Evolutionary conservation across 176 grass and related monocot species (phyloP).

Genomic region (Carex scoparia): DNA sequence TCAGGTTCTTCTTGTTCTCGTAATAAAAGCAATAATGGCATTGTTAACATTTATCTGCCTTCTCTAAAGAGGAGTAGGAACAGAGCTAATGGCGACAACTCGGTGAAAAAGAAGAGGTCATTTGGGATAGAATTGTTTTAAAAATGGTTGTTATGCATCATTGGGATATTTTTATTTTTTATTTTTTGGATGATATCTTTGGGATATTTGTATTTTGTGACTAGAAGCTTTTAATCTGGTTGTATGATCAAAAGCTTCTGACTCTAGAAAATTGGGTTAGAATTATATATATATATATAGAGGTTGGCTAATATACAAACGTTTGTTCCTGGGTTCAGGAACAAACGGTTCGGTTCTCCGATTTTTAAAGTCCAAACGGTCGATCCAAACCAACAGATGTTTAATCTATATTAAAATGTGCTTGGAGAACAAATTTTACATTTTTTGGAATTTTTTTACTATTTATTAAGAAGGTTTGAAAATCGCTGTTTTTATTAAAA

Average conservation of each 20-base stretch:
- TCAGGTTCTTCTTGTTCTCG: not conserved
- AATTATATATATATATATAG: not conserved
- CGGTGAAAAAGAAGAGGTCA: conserved; percentile 5
- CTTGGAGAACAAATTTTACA: too few species aligned
- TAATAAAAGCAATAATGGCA: conserved; percentile 2
- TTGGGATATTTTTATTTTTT: not conserved
- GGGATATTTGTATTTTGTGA: conserved; percentile 2
- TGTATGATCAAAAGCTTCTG: not conserved
- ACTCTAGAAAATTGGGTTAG: not conserved
- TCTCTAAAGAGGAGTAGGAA: not conserved
- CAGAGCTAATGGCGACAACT: not conserved
- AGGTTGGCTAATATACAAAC: too few species aligned
- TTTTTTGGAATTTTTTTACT: too few species aligned
- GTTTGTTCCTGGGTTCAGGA: too few species aligned
- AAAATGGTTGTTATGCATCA: not conserved
- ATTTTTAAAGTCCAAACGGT: too few species aligned
- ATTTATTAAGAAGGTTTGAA: too few species aligned
- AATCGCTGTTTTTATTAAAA: too few species aligned
- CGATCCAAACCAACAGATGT: too few species aligned
- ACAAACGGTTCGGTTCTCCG: too few species aligned
- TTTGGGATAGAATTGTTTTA: not conserved
- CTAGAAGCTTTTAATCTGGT: not conserved
- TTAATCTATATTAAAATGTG: too few species aligned
- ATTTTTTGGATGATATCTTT: not conserved
- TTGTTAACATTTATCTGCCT: conserved; percentile 14